Evolutionary conservation across 2,329 filamentous ascomycete species (phyloP), one percentile per base, ranked within the genome.

Genomic region (Leptodontidium sp.): DNA sequence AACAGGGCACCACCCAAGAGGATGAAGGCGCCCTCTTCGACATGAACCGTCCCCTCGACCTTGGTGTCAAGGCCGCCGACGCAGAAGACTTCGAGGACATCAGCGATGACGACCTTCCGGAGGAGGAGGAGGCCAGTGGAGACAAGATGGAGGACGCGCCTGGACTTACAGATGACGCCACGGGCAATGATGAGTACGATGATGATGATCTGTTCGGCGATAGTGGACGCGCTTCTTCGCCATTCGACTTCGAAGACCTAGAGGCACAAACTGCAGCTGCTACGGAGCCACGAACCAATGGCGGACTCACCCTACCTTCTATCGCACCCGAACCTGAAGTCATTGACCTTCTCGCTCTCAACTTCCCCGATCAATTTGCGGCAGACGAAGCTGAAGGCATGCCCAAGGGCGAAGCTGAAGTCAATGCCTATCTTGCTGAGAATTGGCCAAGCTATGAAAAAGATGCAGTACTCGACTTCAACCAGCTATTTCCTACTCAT

Each of bases 11-110:
- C n/a, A 45, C 40, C 32, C 43, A 52, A n/a, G 47, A 53, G 21
- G 62, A 49, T 38, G 55, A 50, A 29, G 53, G 65, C 52, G 9
- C 78, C 85, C 76, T 82, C 14, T 77, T 88, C 68, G 81, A 84
- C 38, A 77, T 75, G 49, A 78, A 82, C 62, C 81, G 80, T 64
- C 78, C 84, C 29, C 86, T 90, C 71, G 89, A 90, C 72, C 84
- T 89, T 72, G 84, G 85, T 7, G 91, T 93, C 79, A 99, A 99
- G 80, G 95, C 94, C 65, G 94, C 94, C 69, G 93, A 98, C 81
- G 96, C 96, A 50, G 83, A 96, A 71, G 96, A 99, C 78, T 99
- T 86, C 75, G 93, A 93, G 78, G 93, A 97, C 77, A 94, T 98
- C 71, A 91, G 91, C 73, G 95, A 98, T 78, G 94, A 97, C 77